Percentiles rank a stretch among this genome's conserved stretches.
Conservation (phyloP, 2,329 filamentous ascomycete genomes). For the Apiospora pterosperma region DNA sequence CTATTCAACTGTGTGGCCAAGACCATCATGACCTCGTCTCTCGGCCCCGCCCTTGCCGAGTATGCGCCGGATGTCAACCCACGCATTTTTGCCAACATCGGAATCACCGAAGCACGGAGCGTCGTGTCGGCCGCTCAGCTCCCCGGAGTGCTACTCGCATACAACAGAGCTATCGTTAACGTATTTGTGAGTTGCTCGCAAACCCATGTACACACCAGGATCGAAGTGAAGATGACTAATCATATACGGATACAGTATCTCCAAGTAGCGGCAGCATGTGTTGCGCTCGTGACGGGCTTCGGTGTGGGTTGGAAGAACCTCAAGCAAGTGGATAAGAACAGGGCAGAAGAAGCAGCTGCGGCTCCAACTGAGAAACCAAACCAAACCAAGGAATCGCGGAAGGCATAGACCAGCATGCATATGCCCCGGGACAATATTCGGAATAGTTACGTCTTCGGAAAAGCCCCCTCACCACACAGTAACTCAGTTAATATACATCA, state of each 20-base stretch:
- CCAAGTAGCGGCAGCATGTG: slow-evolving; percentile 18
- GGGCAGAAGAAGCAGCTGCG: not conserved
- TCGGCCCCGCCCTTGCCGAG: slow-evolving; percentile 37
- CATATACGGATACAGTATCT: slow-evolving; percentile 15
- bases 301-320: slow-evolving; percentile 22
- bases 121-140: slow-evolving; percentile 31
- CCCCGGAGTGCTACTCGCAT: slow-evolving; percentile 28
- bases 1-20: slow-evolving; percentile 48
- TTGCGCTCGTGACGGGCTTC: slow-evolving; percentile 18
- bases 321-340: slow-evolving; percentile 18
- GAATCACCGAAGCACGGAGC: slow-evolving; percentile 38
- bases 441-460: not conserved
- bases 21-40: slow-evolving; percentile 48
- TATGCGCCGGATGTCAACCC: slow-evolving; percentile 35
- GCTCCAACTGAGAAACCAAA: not conserved
- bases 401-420: not conserved
- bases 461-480: not conserved
- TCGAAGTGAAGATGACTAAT: not conserved
- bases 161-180: slow-evolving; percentile 20
- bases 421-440: not conserved
- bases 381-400: not conserved
- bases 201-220: not conserved
- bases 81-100: slow-evolving; percentile 31
- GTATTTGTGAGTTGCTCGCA: slow-evolving; percentile 15
- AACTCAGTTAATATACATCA: not conserved